Conservation (phyloP, 768 basidiomycete genomes). For the Pisolithus tinctorius region DNA sequence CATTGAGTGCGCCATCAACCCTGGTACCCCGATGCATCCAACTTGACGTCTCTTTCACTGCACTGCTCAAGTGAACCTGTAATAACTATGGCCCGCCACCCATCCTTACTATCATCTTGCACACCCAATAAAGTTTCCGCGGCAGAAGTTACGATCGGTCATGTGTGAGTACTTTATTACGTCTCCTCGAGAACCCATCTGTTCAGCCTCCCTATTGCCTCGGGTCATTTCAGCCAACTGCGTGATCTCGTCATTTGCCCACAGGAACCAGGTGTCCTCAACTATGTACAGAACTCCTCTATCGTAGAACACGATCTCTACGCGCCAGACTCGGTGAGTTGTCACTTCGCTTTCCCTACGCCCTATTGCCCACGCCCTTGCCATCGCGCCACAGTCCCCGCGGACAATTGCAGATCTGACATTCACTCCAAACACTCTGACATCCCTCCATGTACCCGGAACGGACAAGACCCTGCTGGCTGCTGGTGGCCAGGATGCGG, state of each 20-base stretch:
- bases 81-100: constrained; percentile 39
- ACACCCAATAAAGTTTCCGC: constrained; percentile 36
- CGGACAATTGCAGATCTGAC: constrained; percentile 45
- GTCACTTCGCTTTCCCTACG: constrained; percentile 4
- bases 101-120: constrained; percentile 37
- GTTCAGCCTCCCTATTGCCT: constrained; percentile 6
- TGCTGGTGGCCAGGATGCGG: constrained; percentile 67
- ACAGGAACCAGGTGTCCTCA: constrained; percentile 54
- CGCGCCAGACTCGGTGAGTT: constrained; percentile 39
- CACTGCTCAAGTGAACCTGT: background rate
- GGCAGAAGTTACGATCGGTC: constrained; percentile 48
- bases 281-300: constrained; percentile 47
- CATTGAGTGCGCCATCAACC: constrained; percentile 7
- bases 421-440: constrained; percentile 60
- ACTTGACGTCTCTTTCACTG: constrained; percentile 5
- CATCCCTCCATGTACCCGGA: constrained; percentile 46
- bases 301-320: constrained; percentile 60
- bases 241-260: constrained; percentile 77
- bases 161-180: constrained; percentile 44
- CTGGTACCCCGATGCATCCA: constrained; percentile 6
- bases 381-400: constrained; percentile 30
- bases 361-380: constrained; percentile 7
- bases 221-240: constrained; percentile 47
- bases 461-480: constrained; percentile 58
- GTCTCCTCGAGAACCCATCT: background rate